Percentiles rank a stretch among this genome's conserved stretches.
Conservation (phyloP, 768 basidiomycete species). For the Termitomyces titanicus region DNA sequence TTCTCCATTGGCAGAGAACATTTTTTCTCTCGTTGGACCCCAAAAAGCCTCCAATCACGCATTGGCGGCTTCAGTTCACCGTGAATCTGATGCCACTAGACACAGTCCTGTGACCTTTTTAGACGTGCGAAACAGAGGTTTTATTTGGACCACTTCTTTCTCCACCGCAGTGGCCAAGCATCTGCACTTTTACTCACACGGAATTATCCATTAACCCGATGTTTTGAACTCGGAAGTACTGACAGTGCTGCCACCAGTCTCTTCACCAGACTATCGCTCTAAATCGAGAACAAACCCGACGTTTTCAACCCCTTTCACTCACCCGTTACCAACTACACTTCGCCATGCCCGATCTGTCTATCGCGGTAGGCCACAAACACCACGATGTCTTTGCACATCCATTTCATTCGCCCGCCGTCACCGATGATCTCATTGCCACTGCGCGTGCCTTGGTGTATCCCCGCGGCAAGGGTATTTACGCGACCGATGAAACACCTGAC, state of each 20-base stretch:
- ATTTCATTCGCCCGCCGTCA: slow-evolving; percentile 36
- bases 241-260: not conserved
- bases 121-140: slow-evolving; percentile 16
- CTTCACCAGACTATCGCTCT: slow-evolving; percentile 2
- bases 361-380: slow-evolving; percentile 8
- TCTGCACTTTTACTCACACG: not conserved
- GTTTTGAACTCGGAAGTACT: not conserved
- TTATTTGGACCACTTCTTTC: slow-evolving; percentile 10
- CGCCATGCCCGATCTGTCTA: slow-evolving; percentile 18
- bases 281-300: slow-evolving; percentile 4
- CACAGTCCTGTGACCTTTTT: slow-evolving; percentile 7
- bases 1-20: not conserved
- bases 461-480: slow-evolving; percentile 49
- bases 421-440: slow-evolving; percentile 38
- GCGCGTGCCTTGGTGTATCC: slow-evolving; percentile 44
- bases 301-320: slow-evolving; percentile 4
- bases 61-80: not conserved
- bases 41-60: not conserved
- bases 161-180: not conserved
- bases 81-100: not conserved
- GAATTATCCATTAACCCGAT: not conserved
- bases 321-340: slow-evolving; percentile 24
- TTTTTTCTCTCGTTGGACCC: not conserved
- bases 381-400: slow-evolving; percentile 33
- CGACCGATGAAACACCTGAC: slow-evolving; percentile 49